phyloP scores from a whole-genome alignment of 371 early-diverging fungal species.

The Zychaea mexicana region DNA sequence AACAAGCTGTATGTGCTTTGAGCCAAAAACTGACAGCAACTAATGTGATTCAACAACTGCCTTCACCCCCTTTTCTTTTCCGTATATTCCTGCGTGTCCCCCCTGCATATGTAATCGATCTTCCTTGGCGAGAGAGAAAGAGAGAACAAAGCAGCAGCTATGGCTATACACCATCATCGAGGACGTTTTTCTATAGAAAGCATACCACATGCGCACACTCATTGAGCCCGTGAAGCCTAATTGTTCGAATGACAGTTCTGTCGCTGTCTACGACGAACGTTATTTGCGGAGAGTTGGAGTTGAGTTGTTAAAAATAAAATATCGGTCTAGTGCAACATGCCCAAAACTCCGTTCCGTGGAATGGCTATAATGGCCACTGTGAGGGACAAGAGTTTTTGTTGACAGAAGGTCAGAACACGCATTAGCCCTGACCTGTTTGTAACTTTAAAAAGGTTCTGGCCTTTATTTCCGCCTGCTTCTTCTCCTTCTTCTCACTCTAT shows the following conservation, averaged over 20 bases:
- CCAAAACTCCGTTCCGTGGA: conserved; percentile 5
- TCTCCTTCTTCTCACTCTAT: conserved; percentile 1
- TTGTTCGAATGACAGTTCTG: too few relatives aligned
- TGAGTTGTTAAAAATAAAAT: not conserved
- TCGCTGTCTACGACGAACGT: not conserved
- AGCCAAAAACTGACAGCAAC: too few relatives aligned
- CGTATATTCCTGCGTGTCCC: too few relatives aligned
- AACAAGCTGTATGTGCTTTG: not conserved
- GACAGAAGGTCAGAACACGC: not conserved
- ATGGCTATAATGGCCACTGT: not conserved
- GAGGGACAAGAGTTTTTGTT: not conserved
- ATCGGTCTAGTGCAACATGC: not conserved
- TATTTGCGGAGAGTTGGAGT: not conserved
- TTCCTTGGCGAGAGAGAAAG: too few relatives aligned
- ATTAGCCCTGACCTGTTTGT: not conserved
- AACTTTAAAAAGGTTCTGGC: conserved; percentile 11
- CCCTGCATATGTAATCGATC: too few relatives aligned
- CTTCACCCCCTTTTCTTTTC: too few relatives aligned
- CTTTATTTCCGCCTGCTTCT: conserved; percentile 3
- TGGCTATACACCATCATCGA: too few relatives aligned
- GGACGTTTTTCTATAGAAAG: too few relatives aligned
- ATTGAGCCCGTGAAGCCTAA: too few relatives aligned
- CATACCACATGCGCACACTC: too few relatives aligned
- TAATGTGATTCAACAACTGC: too few relatives aligned
- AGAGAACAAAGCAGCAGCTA: too few relatives aligned